Evolutionary conservation across 768 basidiomycete species (phyloP).

Genomic region (Boletus barrowsii): DNA sequence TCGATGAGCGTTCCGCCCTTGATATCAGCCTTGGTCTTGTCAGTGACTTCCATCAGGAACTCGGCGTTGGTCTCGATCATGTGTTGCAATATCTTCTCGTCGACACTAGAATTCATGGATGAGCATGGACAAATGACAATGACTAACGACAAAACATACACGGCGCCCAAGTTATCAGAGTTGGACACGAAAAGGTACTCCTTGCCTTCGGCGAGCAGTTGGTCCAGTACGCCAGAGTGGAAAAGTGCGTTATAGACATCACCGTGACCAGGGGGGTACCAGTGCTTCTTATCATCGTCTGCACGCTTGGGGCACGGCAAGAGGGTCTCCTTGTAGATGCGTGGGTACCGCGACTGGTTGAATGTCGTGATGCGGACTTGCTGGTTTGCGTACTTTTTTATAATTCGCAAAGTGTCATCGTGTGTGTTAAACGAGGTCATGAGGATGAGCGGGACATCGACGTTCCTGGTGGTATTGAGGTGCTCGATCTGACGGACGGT

Average conservation of each 20-base stretch:
- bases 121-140: not conserved
- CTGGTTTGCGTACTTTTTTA: constrained; percentile 79
- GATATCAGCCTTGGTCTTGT: constrained; percentile 81
- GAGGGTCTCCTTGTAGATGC: constrained; percentile 66
- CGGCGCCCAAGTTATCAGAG: constrained; percentile 73
- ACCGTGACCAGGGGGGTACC: constrained; percentile 79
- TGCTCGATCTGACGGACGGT: constrained; percentile 67
- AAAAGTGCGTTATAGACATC: constrained; percentile 69
- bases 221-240: constrained; percentile 73
- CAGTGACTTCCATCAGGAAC: constrained; percentile 75
- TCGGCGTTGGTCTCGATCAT: constrained; percentile 65
- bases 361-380: constrained; percentile 70
- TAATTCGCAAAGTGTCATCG: constrained; percentile 73
- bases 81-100: constrained; percentile 62
- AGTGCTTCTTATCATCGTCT: constrained; percentile 61
- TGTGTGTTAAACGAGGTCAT: constrained; percentile 85
- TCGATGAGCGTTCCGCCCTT: constrained; percentile 72
- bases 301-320: constrained; percentile 59
- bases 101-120: constrained; percentile 43
- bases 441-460: constrained; percentile 74
- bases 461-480: constrained; percentile 56
- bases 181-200: constrained; percentile 80
- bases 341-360: constrained; percentile 74
- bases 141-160: constrained; percentile 32
- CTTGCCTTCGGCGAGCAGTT: constrained; percentile 66